Percentiles rank a stretch among this genome's conserved stretches.
Evolutionary conservation across 805 yeast genomes (phyloP).

Genomic region (Metschnikowia proteae): DNA sequence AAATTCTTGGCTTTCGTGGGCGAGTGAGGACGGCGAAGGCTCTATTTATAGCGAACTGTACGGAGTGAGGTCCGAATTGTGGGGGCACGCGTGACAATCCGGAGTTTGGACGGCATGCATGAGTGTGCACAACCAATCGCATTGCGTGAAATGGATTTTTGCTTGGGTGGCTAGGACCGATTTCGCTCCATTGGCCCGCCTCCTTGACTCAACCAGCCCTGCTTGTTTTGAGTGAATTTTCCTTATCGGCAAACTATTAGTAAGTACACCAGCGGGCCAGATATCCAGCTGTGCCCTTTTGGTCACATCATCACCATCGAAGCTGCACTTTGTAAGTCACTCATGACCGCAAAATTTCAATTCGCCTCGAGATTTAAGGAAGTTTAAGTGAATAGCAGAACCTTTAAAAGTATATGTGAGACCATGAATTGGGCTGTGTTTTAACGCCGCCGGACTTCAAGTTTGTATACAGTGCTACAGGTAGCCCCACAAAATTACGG

Average conservation of each 20-base stretch:
- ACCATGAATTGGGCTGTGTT: neutral
- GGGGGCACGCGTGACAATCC: conserved; percentile 13
- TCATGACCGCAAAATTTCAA: too few relatives aligned
- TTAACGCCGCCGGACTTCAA: neutral
- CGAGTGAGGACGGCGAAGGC: conserved; percentile 1
- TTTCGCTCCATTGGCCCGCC: neutral
- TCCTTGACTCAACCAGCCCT: too few relatives aligned
- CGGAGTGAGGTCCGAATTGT: conserved; percentile 17
- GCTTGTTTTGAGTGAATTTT: too few relatives aligned
- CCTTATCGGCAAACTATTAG: too few relatives aligned
- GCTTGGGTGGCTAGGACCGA: neutral
- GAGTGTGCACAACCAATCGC: conserved; percentile 3
- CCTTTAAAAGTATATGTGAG: too few relatives aligned
- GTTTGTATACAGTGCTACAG: neutral
- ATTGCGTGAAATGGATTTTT: neutral
- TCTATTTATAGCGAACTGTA: conserved; percentile 4
- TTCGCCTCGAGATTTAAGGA: too few relatives aligned
- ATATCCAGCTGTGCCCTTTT: too few relatives aligned
- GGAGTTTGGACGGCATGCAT: conserved; percentile 7
- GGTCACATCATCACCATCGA: too few relatives aligned
- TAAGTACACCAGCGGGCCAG: too few relatives aligned
- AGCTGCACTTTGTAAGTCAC: too few relatives aligned
- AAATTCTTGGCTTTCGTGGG: neutral
- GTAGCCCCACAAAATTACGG: neutral
- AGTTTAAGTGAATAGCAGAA: too few relatives aligned